Percentiles rank a stretch among this genome's conserved stretches.
phyloP scores from a whole-genome alignment of 106 monocot species.

The Phalaenopsis equestris region DNA sequence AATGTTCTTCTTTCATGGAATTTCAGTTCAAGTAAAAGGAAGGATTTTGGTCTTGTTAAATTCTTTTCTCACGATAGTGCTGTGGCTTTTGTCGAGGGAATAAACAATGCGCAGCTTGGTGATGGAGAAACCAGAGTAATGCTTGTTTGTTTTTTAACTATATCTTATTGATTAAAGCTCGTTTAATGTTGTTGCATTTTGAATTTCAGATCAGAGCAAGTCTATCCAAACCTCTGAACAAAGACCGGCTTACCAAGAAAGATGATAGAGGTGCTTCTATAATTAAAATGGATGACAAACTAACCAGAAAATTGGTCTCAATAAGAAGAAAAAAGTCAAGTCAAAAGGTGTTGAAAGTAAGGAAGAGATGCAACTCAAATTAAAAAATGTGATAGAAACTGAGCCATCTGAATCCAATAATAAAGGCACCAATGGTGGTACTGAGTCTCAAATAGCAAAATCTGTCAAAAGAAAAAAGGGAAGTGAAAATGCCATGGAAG shows the following conservation, averaged over 20 bases:
- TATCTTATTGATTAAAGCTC: not conserved
- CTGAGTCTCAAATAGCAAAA: not conserved
- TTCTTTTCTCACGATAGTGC: slow-evolving; percentile 49
- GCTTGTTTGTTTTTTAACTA: not conserved
- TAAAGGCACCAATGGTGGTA: not conserved
- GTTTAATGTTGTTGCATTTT: not conserved
- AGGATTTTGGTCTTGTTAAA: slow-evolving; percentile 56
- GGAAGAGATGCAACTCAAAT: slow-evolving; percentile 7
- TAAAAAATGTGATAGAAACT: slow-evolving; percentile 11
- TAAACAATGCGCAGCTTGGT: slow-evolving; percentile 31
- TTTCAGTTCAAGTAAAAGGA: slow-evolving; percentile 23
- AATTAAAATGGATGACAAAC: slow-evolving; percentile 18
- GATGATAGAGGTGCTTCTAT: slow-evolving; percentile 21
- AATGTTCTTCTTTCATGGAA: slow-evolving; percentile 28
- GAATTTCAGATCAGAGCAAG: slow-evolving; percentile 28
- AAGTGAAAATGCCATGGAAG: slow-evolving; percentile 16
- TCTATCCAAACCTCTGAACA: slow-evolving; percentile 28
- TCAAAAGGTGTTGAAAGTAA: slow-evolving; percentile 9
- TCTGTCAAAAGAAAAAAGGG: slow-evolving; percentile 12
- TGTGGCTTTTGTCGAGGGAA: slow-evolving; percentile 45
- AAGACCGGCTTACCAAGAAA: slow-evolving; percentile 18
- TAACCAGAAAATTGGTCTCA: slow-evolving; percentile 5
- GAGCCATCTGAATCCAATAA: slow-evolving; percentile 11
- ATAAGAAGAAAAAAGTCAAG: slow-evolving; percentile 12
- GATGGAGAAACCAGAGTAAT: slow-evolving; percentile 40